Base-by-base conservation (phyloP, 768 basidiomycete genomes). In the Cytidiella melzeri region DNA sequence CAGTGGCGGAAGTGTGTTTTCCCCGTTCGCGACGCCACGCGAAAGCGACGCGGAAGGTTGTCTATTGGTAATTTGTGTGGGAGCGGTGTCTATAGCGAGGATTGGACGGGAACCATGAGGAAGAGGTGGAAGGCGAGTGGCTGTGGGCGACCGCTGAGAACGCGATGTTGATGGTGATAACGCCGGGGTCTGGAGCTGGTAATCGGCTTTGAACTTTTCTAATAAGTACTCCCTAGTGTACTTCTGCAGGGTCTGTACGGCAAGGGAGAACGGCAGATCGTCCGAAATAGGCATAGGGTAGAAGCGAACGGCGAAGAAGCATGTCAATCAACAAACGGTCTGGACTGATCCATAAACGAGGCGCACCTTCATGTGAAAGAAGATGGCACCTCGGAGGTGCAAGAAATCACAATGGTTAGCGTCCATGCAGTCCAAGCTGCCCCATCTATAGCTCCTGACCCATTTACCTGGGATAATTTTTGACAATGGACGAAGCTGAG, bases 311-410 rank as follows among this genome's bases (percentile, higher is more conserved):
- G 30, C 15, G 9, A 34, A 15, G 30, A 7, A 7, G 15, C 30
- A 15, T 34, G 15, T 34, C 30, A 34, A 34, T 34, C 30, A 34
- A 34, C 30, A 34, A 7, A 15, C 30, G 30, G 30, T 34, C 30
- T 34, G 15, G 30, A 15, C 30, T 34, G 9, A 15, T 34, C 30
- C 15, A 15, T 15, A 15, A 34, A 7, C 15, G 15, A 45, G 38
- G 49, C 39, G 64, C 71, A 92, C 91, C 77, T 87, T 81, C 84
- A 92, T 87, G 64, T 90, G 87, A 62, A 88, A 87, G 62, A 92
- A 84, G 55, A 95, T 79, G 42, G 87, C 88, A 25, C 76, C 75
- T 50, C 88, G 81, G 49, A 95, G 76, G 34, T 80, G 66, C 27
- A 83, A 59, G 65, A 94, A 93, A 66, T 95, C 92, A 60, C 81